phyloP scores from a whole-genome alignment of 2,329 filamentous ascomycete species.

The Catunica adiposa region DNA sequence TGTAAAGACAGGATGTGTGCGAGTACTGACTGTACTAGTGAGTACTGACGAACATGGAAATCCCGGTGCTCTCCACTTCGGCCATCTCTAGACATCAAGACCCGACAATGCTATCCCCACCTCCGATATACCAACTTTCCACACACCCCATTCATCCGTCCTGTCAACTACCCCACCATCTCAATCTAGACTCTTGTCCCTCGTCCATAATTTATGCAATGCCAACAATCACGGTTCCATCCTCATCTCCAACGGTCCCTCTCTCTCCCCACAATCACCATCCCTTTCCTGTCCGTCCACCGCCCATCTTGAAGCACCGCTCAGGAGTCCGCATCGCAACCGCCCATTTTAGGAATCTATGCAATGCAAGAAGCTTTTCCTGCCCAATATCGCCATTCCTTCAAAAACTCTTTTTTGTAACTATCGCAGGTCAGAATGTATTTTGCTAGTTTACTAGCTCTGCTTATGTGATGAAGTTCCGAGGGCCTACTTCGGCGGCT shows the following conservation, averaged over 20 bases:
- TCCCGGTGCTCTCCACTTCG: no score
- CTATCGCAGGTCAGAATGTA: no score
- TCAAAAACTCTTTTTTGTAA: no score
- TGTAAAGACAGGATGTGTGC: no score
- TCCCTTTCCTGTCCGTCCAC: neutral
- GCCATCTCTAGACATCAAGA: no score
- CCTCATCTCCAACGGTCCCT: neutral
- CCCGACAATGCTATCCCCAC: no score
- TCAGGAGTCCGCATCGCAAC: neutral
- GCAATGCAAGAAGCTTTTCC: no score
- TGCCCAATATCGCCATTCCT: no score
- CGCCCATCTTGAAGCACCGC: neutral
- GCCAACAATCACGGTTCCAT: neutral
- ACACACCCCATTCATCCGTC: neutral
- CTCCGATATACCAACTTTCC: neutral
- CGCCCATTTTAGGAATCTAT: neutral
- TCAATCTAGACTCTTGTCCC: neutral
- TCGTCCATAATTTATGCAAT: neutral
- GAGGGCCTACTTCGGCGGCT: neutral
- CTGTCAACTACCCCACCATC: neutral
- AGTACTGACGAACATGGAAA: no score
- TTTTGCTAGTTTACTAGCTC: no score
- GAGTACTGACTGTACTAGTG: no score
- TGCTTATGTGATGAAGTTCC: no score
- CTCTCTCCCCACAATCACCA: neutral